phyloP scores from a whole-genome alignment of 805 yeast species.

The Hanseniaspora lindneri region DNA sequence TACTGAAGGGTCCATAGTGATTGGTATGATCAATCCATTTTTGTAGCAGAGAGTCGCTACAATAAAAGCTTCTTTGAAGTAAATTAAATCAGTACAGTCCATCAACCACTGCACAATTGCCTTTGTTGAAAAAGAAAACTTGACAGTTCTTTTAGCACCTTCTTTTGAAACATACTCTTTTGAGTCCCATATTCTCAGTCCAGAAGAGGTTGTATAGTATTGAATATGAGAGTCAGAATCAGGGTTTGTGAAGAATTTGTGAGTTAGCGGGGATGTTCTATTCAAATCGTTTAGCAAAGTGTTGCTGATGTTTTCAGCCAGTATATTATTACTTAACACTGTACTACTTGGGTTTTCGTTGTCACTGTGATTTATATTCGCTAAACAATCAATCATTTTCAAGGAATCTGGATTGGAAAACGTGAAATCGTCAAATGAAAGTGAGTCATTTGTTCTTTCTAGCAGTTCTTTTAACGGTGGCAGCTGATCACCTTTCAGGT shows the following conservation, averaged over 20 bases:
- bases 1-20: conserved; percentile 30
- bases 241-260: conserved; percentile 73
- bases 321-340: neutral
- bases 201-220: conserved; percentile 56
- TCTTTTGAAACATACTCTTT: conserved; percentile 26
- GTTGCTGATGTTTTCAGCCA: neutral
- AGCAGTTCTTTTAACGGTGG: conserved; percentile 31
- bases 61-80: conserved; percentile 40
- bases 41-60: conserved; percentile 42
- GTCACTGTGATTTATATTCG: conserved; percentile 17
- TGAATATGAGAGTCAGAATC: conserved; percentile 74
- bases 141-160: conserved; percentile 21
- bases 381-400: neutral
- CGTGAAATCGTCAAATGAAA: conserved; percentile 27
- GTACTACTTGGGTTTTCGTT: conserved; percentile 1
- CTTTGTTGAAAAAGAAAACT: conserved; percentile 58
- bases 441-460: conserved; percentile 28
- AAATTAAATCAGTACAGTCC: conserved; percentile 72
- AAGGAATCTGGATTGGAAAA: conserved; percentile 13
- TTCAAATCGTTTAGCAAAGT: conserved; percentile 18
- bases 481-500: conserved; percentile 39
- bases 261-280: conserved; percentile 53
- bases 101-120: conserved; percentile 75
- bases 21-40: conserved; percentile 37
- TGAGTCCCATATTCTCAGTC: conserved; percentile 47